These are phyloP conservation scores for Trichosporon asahii DNA, from an alignment of 1,284 basidiomycete genomes.

Conservation along the genomic window DNA sequence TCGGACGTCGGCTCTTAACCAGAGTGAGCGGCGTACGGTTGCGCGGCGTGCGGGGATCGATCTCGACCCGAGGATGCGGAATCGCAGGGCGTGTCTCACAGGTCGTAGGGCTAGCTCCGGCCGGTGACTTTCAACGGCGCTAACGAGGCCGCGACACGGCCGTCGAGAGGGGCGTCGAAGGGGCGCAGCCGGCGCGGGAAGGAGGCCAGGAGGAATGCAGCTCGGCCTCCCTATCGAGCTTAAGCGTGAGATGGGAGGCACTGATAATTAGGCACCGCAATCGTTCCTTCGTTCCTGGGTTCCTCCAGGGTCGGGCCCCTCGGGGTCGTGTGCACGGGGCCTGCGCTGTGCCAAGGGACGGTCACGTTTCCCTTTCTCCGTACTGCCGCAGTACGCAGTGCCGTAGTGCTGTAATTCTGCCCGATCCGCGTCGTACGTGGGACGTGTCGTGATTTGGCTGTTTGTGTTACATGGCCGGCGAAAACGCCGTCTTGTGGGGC, in stretches of 20 bases:
- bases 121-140: neutral
- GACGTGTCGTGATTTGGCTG: neutral
- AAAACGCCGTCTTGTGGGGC: neutral
- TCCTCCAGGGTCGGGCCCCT: constrained; percentile 1
- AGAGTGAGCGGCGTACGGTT: neutral
- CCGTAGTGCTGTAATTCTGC: neutral
- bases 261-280: neutral
- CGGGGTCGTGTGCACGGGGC: constrained; percentile 2
- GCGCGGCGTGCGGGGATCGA: too few relatives aligned
- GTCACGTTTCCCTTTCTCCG: neutral
- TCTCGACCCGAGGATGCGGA: neutral
- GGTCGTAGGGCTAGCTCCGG: neutral
- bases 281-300: neutral
- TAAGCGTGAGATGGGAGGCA: neutral
- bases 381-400: too few relatives aligned
- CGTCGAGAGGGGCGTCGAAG: neutral
- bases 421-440: neutral
- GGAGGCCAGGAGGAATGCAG: neutral
- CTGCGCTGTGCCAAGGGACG: neutral
- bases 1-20: neutral
- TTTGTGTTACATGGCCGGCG: neutral
- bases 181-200: neutral
- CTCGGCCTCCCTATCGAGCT: neutral
- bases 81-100: neutral
- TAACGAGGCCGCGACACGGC: neutral